phyloP scores from a whole-genome alignment of 805 yeast species.

The Saturnispora mendoncae region DNA sequence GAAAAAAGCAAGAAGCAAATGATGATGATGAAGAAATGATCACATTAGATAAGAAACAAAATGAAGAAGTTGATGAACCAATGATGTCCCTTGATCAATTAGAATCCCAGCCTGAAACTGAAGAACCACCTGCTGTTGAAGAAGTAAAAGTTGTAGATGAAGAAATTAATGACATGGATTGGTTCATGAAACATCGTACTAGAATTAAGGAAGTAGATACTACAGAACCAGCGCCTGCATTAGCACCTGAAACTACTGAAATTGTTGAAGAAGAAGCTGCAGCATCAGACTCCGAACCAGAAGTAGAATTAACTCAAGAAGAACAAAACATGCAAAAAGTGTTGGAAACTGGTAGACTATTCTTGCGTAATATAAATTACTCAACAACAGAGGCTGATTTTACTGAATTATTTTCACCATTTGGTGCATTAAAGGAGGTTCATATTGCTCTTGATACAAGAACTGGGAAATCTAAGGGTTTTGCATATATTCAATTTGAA shows the following conservation, averaged over 20 bases:
- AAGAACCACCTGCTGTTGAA: conserved; percentile 7
- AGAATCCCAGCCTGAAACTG: background rate
- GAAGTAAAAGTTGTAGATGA: conserved; percentile 24
- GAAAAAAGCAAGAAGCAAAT: conserved; percentile 25
- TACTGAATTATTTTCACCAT: conserved; percentile 49
- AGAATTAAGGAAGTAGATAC: conserved; percentile 44
- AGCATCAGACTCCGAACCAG: conserved; percentile 6
- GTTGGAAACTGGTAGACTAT: conserved; percentile 66
- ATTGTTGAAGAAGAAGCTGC: conserved; percentile 1
- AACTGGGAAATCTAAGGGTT: conserved; percentile 87
- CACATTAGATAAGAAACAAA: conserved; percentile 27
- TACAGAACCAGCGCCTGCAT: conserved; percentile 9
- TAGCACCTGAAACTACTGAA: background rate
- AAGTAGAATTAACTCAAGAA: conserved; percentile 29
- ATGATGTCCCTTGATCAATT: conserved; percentile 4
- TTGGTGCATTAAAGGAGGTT: conserved; percentile 75
- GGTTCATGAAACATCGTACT: conserved; percentile 71
- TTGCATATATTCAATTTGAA: conserved; percentile 74
- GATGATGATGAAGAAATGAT: conserved; percentile 35
- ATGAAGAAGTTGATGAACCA: conserved; percentile 27
- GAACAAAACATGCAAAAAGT: conserved; percentile 45
- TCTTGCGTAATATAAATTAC: conserved; percentile 78
- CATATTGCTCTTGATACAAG: conserved; percentile 88
- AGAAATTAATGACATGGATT: conserved; percentile 68
- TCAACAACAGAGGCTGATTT: conserved; percentile 76